Evolutionary conservation across 129 eudicot genomes (phyloP), one percentile per base, ranked within the genome.

Genomic region (Solidago caesia): DNA sequence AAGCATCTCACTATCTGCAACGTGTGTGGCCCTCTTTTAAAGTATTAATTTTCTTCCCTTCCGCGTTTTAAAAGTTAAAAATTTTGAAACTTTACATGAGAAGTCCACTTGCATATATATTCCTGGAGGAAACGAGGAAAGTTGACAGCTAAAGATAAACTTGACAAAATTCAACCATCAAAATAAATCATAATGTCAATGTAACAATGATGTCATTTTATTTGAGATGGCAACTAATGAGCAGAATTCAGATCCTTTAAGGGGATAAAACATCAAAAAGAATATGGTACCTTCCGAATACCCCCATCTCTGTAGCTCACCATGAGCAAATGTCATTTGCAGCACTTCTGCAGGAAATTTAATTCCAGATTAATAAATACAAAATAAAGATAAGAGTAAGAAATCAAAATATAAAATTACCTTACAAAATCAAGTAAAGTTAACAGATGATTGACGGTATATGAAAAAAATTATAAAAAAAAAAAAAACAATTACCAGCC

Each of bases 301-400:
- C 70, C 76, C 84, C 82, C 87, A 80, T 79, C 71, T 83, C 81
- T 90, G 88, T 89, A 85, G 85, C 67, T 86, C 97, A 48, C 75
- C 86, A 77, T 79, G 76, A 41, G 52, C 83, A 79, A 84, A 86
- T 1, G 75, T 72, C 81, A 85, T 78, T 71, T 87, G 88, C 82
- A 90, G 88, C 75, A 82, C 89, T 79, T 94, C 98, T 94, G 91
- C 79, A 82, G 33, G 7, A 10, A 73, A 56, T 45, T 16, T 44
- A 57, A 72, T 71, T 53, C 58, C 49, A 79, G 45, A 48, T 7
- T 43, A 43, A 44, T 45, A 29, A 5, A 71, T 44, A 27, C 55
- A 8, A 44, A 44, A 46, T 69, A 79, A 64, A 47, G 56, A 43
- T 52, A 44, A 47, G 73, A 27, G 5, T 33, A 51, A 21, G 41